Conservation (phyloP, 1,284 basidiomycete species). For the Pholiota adiposa region DNA sequence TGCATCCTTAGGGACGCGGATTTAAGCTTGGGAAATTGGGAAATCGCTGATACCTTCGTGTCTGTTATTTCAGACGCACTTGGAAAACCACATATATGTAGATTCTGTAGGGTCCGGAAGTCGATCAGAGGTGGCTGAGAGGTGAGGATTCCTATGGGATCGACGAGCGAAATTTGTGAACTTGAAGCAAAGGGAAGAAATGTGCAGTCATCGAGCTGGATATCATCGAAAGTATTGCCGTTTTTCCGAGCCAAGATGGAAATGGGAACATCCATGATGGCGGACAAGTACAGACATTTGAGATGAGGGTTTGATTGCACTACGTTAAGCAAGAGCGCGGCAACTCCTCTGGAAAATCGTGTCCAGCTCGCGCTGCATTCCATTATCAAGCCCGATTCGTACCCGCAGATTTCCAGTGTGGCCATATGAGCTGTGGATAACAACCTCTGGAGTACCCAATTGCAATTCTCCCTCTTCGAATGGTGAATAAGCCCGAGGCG, state of each 20-base stretch:
- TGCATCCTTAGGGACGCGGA: neutral
- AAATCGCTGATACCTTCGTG: neutral
- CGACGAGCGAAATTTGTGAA: neutral
- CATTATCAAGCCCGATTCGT: neutral
- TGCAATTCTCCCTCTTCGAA: neutral
- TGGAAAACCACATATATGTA: no score
- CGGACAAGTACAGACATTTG: neutral
- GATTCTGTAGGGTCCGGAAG: no score
- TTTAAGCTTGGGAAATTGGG: neutral
- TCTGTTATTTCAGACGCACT: no score
- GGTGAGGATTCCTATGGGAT: neutral
- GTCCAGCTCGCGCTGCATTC: neutral
- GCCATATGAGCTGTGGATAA: neutral
- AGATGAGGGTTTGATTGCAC: neutral
- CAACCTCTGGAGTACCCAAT: neutral
- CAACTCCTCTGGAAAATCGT: neutral
- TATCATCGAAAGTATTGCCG: neutral
- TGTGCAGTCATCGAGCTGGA: neutral
- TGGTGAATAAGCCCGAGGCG: neutral
- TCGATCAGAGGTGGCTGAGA: neutral
- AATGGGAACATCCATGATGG: neutral
- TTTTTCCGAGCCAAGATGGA: neutral
- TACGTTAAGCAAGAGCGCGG: neutral
- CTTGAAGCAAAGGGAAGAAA: neutral
- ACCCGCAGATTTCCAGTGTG: neutral